Base-by-base conservation (phyloP, 2,329 filamentous ascomycete genomes). In the Aspergillus thermomutatus region DNA sequence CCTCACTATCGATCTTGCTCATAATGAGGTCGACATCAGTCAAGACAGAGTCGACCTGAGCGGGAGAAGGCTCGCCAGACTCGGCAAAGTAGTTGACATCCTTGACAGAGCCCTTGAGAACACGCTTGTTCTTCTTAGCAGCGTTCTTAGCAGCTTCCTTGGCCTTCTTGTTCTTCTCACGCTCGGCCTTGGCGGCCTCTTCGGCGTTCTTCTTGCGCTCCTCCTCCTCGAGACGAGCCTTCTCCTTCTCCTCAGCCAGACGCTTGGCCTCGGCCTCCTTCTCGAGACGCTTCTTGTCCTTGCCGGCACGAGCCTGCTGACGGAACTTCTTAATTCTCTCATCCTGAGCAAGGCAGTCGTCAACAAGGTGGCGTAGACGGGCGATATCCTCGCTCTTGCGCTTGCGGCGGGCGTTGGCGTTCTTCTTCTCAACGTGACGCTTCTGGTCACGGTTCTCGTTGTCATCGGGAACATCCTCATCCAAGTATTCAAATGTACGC, bases 101-200 rank as follows among this genome's bases (percentile, higher is more conserved):
- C 84, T 99, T 99, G 78, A 93, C 90, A 64, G 90, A 92, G 60
- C 86, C 87, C 77, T 95, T 92, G 68, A 99, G 87, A 49, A 97
- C 89, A 82, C 94, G 91, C 86, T 97, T 97, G 86, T 99, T 99
- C 90, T 99, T 99, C 89, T 99, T 99, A 69, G 94, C 89, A 14
- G 94, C 94, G 72, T 92, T 97, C 87, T 99, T 99, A 57, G 94
- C 94, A 1, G 93, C 93, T 79, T 99, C 94, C 83, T 97, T 99
- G 59, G 90, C 88, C 85, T 99, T 99, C 86, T 97, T 99, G 70
- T 80, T 80, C 62, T 89, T 84, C 66, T 93, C 92, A 66, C 89
- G 90, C 56, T 91, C 87, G 4, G 82, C 84, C 83, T 97, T 97
- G 63, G 92, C 91, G 45, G 87, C 83, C 66, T 89, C 90, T 75